Percentiles rank a stretch among this genome's conserved stretches.
Conservation (phyloP, 116 monocot species). For the Iris pallida region DNA sequence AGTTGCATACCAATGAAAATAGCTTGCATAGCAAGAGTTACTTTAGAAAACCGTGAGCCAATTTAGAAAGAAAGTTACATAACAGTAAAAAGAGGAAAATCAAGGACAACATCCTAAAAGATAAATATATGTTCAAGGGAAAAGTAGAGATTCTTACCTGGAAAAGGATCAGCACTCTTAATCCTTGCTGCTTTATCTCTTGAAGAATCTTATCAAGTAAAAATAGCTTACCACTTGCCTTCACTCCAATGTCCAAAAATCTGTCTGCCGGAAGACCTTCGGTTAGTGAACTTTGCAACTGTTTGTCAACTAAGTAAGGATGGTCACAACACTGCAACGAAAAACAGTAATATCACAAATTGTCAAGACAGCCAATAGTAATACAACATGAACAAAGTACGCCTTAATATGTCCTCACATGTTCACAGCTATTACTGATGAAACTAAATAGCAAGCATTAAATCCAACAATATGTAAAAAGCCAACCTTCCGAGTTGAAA, state of each 20-base stretch:
- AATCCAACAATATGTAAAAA: constrained; percentile 3
- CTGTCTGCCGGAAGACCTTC: constrained; percentile 28
- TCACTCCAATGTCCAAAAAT: constrained; percentile 56
- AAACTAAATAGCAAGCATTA: not conserved
- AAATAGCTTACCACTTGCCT: constrained; percentile 74
- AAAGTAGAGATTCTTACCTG: constrained; percentile 36
- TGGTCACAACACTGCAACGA: constrained; percentile 89
- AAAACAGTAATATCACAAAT: constrained; percentile 12
- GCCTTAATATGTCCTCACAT: not conserved
- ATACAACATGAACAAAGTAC: not conserved
- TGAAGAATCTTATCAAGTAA: constrained; percentile 79
- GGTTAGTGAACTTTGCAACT: constrained; percentile 37
- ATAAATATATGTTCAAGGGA: not conserved
- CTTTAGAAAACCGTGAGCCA: no score
- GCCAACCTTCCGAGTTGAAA: constrained; percentile 62
- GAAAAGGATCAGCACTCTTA: constrained; percentile 69
- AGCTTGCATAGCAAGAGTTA: no score
- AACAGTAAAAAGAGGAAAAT: no score
- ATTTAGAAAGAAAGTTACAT: no score
- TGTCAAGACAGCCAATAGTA: not conserved
- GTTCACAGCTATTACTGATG: not conserved
- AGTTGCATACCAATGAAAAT: no score
- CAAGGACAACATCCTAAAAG: no score
- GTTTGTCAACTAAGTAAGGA: constrained; percentile 71
- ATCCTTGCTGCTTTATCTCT: constrained; percentile 37